phyloP scores from a whole-genome alignment of 495 filamentous ascomycete genomes.

The Podospora appendiculata region DNA sequence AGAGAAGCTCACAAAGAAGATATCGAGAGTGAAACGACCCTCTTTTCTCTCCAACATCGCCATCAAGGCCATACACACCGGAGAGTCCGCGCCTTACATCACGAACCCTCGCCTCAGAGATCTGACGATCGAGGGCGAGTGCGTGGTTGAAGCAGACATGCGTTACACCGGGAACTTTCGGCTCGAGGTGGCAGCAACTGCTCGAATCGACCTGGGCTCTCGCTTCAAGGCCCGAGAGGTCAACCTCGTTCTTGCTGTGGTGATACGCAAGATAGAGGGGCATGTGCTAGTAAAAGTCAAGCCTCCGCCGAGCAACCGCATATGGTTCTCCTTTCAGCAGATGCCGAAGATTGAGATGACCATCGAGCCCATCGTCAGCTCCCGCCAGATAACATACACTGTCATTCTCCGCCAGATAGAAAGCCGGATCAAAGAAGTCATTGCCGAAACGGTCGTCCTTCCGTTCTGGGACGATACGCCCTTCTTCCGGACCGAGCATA shows the following conservation, averaged over 20 bases:
- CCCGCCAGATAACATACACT: constrained; percentile 88
- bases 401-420: constrained; percentile 90
- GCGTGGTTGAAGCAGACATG: constrained; percentile 76
- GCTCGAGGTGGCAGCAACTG: constrained; percentile 81
- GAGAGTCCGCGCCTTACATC: constrained; percentile 78
- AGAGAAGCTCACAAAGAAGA: constrained; percentile 92
- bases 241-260: constrained; percentile 77
- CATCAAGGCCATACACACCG: constrained; percentile 76
- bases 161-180: constrained; percentile 84
- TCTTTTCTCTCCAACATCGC: constrained; percentile 77
- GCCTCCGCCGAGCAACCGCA: constrained; percentile 86
- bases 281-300: constrained; percentile 82
- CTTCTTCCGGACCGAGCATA: constrained; percentile 70
- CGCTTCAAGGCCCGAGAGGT: constrained; percentile 89
- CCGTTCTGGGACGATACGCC: constrained; percentile 95
- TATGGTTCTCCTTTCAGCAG: constrained; percentile 90
- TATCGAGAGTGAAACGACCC: constrained; percentile 85
- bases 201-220: constrained; percentile 78
- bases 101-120: constrained; percentile 86
- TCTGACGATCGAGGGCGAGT: constrained; percentile 83
- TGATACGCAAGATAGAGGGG: constrained; percentile 78
- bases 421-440: constrained; percentile 83
- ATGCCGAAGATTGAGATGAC: constrained; percentile 88
- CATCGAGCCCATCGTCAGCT: constrained; percentile 91
- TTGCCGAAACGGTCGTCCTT: constrained; percentile 85